Evolutionary conservation across 2,329 filamentous ascomycete species (phyloP), one percentile per base, ranked within the genome.

Genomic region (Exophiala xenobiotica): DNA sequence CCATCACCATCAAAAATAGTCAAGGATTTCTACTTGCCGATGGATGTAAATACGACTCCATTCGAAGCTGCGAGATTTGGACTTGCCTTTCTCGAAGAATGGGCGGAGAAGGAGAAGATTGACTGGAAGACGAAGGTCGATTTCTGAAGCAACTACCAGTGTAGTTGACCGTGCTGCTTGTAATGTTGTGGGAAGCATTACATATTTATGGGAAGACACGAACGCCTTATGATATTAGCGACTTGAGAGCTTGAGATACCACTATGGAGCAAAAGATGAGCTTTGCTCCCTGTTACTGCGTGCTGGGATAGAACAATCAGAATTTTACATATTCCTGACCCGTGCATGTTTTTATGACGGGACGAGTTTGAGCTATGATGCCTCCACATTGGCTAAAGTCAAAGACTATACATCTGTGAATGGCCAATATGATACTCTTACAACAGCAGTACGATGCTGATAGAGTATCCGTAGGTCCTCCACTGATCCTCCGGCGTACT

Each of bases 61-160:
- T 64, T 74, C 16, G 75, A 78, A 54, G 71, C 71, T 7, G 70
- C 74, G 7, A 66, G 70, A 3, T 76, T 76, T 58, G 71, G 70
- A 6, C 66, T 67, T 56, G 63, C 64, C n/a, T 64, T 77, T 35
- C 57, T 79, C 53, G 65, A 65, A 14, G 72, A 76, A 52, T 79
- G 74, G 71, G 71, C 70, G 40, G 62, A 64, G 46, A 73, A 68
- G 48, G 72, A 78, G 63, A 68, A 66, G 11, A 63, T 78, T 12
- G 66, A 70, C 7, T 77, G 71, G 73, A 66, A 67, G 51, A 67
- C 67, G 38, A 68, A 67, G 39, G 63, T 74, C 46, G 65, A 63
- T 53, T 61, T 74, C 59, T 74, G 63, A 67, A 35, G 11, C 31
- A 35, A 12, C 9, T 3, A n/a, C n/a, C n/a, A n/a, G n/a, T n/a